These are phyloP conservation scores for Gossypium mustelinum DNA, from an alignment of 345 rosid species.

Conservation along the genomic window DNA sequence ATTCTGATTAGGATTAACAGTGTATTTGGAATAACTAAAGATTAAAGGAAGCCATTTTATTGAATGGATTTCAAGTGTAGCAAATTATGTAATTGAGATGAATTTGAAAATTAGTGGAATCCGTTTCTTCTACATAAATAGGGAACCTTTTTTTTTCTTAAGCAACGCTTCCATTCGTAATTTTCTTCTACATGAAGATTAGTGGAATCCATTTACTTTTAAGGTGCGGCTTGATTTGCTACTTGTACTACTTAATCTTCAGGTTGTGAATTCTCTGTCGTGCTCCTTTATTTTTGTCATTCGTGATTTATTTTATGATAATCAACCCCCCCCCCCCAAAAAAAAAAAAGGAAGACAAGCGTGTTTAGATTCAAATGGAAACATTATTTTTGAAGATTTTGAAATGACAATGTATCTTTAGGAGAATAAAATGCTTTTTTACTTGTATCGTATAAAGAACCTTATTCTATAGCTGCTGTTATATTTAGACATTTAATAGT, in stretches of 20 bases:
- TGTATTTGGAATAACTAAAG: not conserved
- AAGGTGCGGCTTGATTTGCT: not conserved
- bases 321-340: too few species aligned
- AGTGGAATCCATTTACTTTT: not conserved
- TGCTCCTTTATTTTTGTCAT: not conserved
- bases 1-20: not conserved
- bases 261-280: not conserved
- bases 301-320: not conserved
- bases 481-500: not conserved
- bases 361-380: not conserved
- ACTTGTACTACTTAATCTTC: not conserved
- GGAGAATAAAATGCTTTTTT: not conserved
- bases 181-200: not conserved
- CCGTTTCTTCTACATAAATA: not conserved
- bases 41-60: not conserved
- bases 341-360: not conserved
- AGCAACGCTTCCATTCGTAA: not conserved
- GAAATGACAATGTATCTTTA: not conserved
- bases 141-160: not conserved
- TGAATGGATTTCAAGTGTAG: not conserved
- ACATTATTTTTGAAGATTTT: not conserved
- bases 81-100: constrained; percentile 1
- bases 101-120: not conserved
- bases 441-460: not conserved
- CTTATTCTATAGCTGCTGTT: not conserved